phyloP scores from a whole-genome alignment of 1,284 basidiomycete genomes.

The Apiotrichum gamsii region DNA sequence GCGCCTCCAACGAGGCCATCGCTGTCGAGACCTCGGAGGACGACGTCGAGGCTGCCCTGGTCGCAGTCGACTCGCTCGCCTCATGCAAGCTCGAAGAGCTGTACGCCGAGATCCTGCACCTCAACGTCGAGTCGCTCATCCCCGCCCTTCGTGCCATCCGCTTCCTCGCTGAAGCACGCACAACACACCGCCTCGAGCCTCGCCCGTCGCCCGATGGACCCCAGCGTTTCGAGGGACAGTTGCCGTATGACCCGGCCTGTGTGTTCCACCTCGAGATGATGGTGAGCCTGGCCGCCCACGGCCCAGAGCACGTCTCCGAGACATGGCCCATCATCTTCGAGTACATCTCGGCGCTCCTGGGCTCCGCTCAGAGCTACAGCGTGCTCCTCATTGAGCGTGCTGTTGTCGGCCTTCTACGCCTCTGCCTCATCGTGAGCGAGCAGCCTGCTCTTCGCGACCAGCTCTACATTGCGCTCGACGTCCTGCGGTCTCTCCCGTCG shows the following conservation, averaged over 20 bases:
- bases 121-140: slow-evolving; percentile 69
- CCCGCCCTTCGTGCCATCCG: slow-evolving; percentile 82
- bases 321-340: slow-evolving; percentile 91
- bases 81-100: slow-evolving; percentile 91
- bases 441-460: slow-evolving; percentile 77
- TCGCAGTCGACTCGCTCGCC: slow-evolving; percentile 89
- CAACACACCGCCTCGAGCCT: slow-evolving; percentile 28
- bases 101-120: slow-evolving; percentile 81
- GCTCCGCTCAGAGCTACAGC: slow-evolving; percentile 72
- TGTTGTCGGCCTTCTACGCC: slow-evolving; percentile 75
- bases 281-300: slow-evolving; percentile 75
- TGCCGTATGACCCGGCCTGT: slow-evolving; percentile 90
- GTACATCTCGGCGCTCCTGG: slow-evolving; percentile 74
- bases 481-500: slow-evolving; percentile 72
- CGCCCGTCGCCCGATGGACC: slow-evolving; percentile 55
- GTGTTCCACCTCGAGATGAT: slow-evolving; percentile 91
- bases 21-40: slow-evolving; percentile 70
- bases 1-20: slow-evolving; percentile 60
- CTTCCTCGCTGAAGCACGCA: slow-evolving; percentile 64
- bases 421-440: slow-evolving; percentile 71
- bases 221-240: slow-evolving; percentile 45
- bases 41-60: slow-evolving; percentile 89
- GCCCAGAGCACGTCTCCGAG: slow-evolving; percentile 70
- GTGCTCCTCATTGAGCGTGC: slow-evolving; percentile 91
- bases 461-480: slow-evolving; percentile 85